Percentiles rank a stretch among this genome's conserved stretches.
phyloP scores from a whole-genome alignment of 192 early-diverging fungal species.

The Linnemannia exigua region DNA sequence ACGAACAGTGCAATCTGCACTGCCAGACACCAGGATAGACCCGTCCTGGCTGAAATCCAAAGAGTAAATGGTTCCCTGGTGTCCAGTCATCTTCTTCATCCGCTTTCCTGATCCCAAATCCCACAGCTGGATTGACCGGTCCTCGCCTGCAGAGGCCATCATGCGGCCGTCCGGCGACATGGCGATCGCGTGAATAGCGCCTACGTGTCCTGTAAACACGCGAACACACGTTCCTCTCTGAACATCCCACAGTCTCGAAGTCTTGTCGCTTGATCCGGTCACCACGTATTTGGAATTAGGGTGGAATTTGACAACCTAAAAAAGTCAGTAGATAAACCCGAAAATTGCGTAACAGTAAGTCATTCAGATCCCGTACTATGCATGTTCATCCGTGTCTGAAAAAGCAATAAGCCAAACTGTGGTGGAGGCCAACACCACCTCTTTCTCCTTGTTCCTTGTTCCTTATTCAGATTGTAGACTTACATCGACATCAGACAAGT shows the following conservation, averaged over 20 bases:
- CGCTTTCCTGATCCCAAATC: slow-evolving; percentile 88
- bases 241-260: slow-evolving; percentile 93
- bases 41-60: slow-evolving; percentile 90
- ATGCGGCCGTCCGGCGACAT: slow-evolving; percentile 93
- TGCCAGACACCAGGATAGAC: slow-evolving; percentile 84
- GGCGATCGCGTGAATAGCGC: slow-evolving; percentile 85
- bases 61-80: slow-evolving; percentile 86
- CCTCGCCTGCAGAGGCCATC: slow-evolving; percentile 94
- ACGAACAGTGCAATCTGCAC: slow-evolving; percentile 91
- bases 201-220: slow-evolving; percentile 90
- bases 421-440: too few species aligned
- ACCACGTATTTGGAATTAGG: slow-evolving; percentile 96
- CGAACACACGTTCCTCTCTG: slow-evolving; percentile 92
- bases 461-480: slow-evolving; percentile 22
- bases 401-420: not conserved
- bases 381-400: not conserved
- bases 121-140: slow-evolving; percentile 87
- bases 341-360: slow-evolving; percentile 17
- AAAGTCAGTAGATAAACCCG: not conserved
- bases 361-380: not conserved
- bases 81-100: slow-evolving; percentile 89
- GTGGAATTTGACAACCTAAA: slow-evolving; percentile 93
- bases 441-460: not conserved
- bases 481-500: slow-evolving; percentile 97
- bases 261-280: slow-evolving; percentile 92